Evolutionary conservation across 2,329 filamentous ascomycete species (phyloP), one percentile per base, ranked within the genome.

Genomic region (Cladosporium oxysporum): DNA sequence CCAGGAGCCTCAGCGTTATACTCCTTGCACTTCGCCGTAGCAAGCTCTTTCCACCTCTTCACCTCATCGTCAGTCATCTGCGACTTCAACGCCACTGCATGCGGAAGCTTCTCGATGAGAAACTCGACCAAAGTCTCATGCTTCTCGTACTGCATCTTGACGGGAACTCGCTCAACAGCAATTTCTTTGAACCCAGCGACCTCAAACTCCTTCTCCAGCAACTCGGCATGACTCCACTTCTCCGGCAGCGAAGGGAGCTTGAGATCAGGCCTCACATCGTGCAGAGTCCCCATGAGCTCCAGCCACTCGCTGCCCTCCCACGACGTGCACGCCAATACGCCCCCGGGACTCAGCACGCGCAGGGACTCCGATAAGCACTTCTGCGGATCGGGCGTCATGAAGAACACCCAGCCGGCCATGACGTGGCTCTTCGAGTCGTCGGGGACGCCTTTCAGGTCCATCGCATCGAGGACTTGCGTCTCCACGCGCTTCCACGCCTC

Each of bases 351-450:
- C 12, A 77, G 69, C 14, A 76, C 69, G 4, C 75, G 70, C 14
- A 61, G 60, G 11, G 68, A 67, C 52, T 75, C 74, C 6, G 58
- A 50, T 1, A 76, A 64, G 26, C 69, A 71, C 47, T 72, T 74
- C 57, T 63, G 61, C 14, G 74, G 71, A 23, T 72, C 67, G 1
- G 69, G 66, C 12, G 70, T 72, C 70, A 76, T 71, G 69, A 76
- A 76, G 60, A 73, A 76, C 1, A 76, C 73, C 67, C 68, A 69
- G n/a, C 74, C 73, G 16, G 75, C 75, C 3, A 72, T 69, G 18
- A 76, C 69, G 61, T 76, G 75, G 41, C 71, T 73, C 47, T 69
- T 58, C 12, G 69, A 72, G 1, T 41, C 69, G 37, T 71, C 69
- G 0, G 55, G 11, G 2, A 76, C 66, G 18, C 66, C 68, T 28